Evolutionary conservation across 306 rosid genomes (phyloP), one percentile per base, ranked within the genome.

Genomic region (Sindora glabra): DNA sequence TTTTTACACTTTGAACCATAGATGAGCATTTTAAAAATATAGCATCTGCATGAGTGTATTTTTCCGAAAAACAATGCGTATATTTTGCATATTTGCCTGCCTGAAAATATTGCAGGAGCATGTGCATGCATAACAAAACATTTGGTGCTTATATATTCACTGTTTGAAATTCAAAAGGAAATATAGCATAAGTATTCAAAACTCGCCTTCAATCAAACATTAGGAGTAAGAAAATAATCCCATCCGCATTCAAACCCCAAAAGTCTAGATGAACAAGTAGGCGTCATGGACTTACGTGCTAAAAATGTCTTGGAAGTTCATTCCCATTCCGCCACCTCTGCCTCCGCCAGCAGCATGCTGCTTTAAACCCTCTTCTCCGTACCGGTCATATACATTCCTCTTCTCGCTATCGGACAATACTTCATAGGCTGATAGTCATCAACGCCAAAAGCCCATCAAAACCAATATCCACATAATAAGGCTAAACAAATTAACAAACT

Each of bases 301-400:
- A 56, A 92, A 92, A 19, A 92, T 80, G 72, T 92, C 99, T 38
- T 92, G 82, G 70, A 92, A 74, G 77, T 92, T 89, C 96, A 88
- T 81, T 37, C 92, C 89, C 80, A 85, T 86, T 42, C 98, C 97
- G 36, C 90, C 95, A 62, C 94, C 79, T 50, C 98, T 79, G 71
- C 92, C 86, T 48, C 96, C 96, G 70, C 78, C 68, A 44, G 95
- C 96, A 26, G 99, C 95, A 71, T 92, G 99, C 77, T 92, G 99
- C 76, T 92, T 92, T 69, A 92, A 75, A 39, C 99, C 99, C 50
- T 92, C 99, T 68, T 92, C 99, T 26, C 99, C 99, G 6, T 86
- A 72, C 71, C 74, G 86, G 59, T 92, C 96, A 62, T 92, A 92
- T 24, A 92, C 86, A 39, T 25, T 73, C 69, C 96, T 84, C 81